Conservation (phyloP, 352 stramenopile genomes). For the Blastocystis sp. region DNA sequence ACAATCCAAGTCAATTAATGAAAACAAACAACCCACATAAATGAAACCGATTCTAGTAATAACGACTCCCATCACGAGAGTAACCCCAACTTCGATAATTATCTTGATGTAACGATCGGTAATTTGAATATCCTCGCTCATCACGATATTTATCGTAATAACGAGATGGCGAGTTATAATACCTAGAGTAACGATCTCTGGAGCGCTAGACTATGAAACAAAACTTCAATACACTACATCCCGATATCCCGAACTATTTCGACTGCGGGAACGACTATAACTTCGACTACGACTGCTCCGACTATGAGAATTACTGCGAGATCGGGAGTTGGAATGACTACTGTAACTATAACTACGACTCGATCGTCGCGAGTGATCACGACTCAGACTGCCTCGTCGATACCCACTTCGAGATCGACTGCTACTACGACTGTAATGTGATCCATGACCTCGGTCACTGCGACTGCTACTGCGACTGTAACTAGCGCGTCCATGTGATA, state of each 20-base stretch:
- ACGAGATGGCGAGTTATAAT: neutral
- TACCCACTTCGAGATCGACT: constrained; percentile 8
- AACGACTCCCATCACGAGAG: neutral
- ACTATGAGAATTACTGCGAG: neutral
- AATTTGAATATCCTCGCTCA: neutral
- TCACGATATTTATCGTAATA: neutral
- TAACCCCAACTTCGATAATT: constrained; percentile 14
- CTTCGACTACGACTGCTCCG: neutral
- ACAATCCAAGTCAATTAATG: neutral
- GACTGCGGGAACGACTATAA: neutral
- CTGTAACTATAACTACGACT: neutral
- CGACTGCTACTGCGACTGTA: neutral
- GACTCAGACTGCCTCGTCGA: neutral
- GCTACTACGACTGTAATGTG: neutral
- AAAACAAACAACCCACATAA: neutral
- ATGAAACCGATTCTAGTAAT: constrained; percentile 11
- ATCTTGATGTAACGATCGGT: neutral
- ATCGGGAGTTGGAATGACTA: neutral
- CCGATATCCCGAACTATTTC: neutral
- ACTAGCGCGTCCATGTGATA: neutral
- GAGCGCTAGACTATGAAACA: neutral
- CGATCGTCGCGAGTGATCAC: neutral
- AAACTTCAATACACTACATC: neutral
- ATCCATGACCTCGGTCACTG: neutral
- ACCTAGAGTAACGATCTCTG: constrained; percentile 8